These are phyloP conservation scores for Microbotryomycetes sp. DNA, from an alignment of 1,284 basidiomycete genomes.

Conservation along the genomic window DNA sequence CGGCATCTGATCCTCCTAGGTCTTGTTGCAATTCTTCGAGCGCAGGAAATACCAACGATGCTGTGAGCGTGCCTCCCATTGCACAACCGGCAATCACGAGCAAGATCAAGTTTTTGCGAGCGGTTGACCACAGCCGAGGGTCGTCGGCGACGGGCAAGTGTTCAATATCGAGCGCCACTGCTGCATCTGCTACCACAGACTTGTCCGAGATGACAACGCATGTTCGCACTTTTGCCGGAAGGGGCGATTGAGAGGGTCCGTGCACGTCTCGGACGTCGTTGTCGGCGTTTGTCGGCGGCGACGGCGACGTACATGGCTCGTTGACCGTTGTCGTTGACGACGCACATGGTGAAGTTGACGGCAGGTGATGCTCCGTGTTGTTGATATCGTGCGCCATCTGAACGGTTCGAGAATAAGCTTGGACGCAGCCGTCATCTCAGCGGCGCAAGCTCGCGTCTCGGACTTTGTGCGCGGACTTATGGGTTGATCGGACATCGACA, in stretches of 20 bases:
- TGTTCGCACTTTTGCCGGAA: too few relatives aligned
- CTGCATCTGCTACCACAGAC: neutral
- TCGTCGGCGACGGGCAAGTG: conserved; percentile 64
- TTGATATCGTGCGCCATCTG: too few relatives aligned
- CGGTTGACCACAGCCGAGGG: conserved; percentile 61
- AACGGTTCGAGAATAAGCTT: too few relatives aligned
- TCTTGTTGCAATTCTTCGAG: conserved; percentile 32
- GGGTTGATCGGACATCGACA: too few relatives aligned
- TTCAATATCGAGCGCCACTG: conserved; percentile 52
- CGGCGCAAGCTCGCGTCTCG: too few relatives aligned
- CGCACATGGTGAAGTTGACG: neutral
- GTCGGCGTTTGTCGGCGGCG: neutral
- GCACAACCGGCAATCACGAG: conserved; percentile 6
- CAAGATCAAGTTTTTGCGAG: conserved; percentile 56
- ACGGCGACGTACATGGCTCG: neutral
- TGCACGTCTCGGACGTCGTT: neutral
- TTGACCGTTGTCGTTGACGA: neutral
- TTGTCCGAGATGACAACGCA: too few relatives aligned
- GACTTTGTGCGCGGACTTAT: too few relatives aligned
- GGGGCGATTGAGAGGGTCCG: too few relatives aligned
- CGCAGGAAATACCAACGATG: conserved; percentile 52
- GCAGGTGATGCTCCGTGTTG: too few relatives aligned
- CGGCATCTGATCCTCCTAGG: conserved; percentile 55
- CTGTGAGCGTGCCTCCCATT: conserved; percentile 50
- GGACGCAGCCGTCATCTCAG: too few relatives aligned